These are phyloP conservation scores for Ogataea sp. DNA, from an alignment of 805 yeast species.

Conservation along the genomic window DNA sequence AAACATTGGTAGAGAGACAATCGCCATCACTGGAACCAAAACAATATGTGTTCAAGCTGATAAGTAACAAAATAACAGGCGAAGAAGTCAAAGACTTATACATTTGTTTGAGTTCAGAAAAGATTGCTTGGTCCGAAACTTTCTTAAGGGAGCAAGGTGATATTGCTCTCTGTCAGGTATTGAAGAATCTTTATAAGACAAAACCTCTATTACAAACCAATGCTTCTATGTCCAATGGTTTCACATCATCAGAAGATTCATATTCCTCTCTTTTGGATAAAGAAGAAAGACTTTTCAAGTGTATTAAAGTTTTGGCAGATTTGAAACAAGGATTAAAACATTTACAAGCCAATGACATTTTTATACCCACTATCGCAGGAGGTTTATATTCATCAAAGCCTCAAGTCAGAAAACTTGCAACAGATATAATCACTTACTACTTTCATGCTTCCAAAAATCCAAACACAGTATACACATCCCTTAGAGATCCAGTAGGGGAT, in stretches of 20 bases:
- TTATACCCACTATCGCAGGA: constrained; percentile 65
- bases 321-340: constrained; percentile 63
- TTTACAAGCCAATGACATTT: constrained; percentile 43
- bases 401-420: constrained; percentile 74
- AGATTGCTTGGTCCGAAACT: constrained; percentile 66
- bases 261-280: constrained; percentile 39
- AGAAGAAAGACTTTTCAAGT: constrained; percentile 71
- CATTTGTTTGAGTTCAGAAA: constrained; percentile 87
- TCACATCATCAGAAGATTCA: constrained; percentile 23
- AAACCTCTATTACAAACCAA: constrained; percentile 14
- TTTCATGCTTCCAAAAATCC: constrained; percentile 17
- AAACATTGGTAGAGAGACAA: constrained; percentile 4
- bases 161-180: constrained; percentile 70
- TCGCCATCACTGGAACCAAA: constrained; percentile 44
- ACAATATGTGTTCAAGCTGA: constrained; percentile 64
- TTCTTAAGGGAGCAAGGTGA: constrained; percentile 87
- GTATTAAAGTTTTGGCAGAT: constrained; percentile 74
- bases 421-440: constrained; percentile 67
- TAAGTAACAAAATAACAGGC: constrained; percentile 59
- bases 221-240: constrained; percentile 4
- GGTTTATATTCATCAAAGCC: constrained; percentile 73
- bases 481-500: constrained; percentile 22
- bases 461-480: constrained; percentile 14
- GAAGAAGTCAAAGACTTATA: constrained; percentile 75
- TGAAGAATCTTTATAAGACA: constrained; percentile 31